Conservation (phyloP, 371 early-diverging fungal genomes). For the Cokeromyces recurvatus region DNA sequence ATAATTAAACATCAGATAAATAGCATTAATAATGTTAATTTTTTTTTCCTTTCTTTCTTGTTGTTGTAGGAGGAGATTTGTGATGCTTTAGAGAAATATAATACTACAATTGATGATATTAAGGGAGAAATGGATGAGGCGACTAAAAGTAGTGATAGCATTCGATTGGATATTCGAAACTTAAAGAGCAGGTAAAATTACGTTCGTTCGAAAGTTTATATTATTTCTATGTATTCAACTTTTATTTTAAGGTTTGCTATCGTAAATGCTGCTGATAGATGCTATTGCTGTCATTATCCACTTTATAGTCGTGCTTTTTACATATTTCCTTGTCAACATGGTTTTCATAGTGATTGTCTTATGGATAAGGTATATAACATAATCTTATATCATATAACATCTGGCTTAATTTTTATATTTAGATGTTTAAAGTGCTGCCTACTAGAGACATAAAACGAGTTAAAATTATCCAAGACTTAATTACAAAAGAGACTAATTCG, state of each 20-base stretch:
- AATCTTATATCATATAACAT: too few species aligned
- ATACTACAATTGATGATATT: slow-evolving; percentile 72
- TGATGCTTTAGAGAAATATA: slow-evolving; percentile 82
- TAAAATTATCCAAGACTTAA: slow-evolving; percentile 53
- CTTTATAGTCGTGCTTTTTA: slow-evolving; percentile 85
- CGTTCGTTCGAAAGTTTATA: not conserved
- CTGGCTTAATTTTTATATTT: too few species aligned
- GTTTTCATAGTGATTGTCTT: slow-evolving; percentile 88
- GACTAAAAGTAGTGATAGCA: slow-evolving; percentile 74
- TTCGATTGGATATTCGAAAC: slow-evolving; percentile 79
- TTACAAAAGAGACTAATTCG: slow-evolving; percentile 38
- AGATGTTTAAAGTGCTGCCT: slow-evolving; percentile 33
- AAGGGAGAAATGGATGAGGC: slow-evolving; percentile 91
- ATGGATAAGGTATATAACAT: slow-evolving; percentile 64
- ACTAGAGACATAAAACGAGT: slow-evolving; percentile 36
- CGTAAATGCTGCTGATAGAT: slow-evolving; percentile 74
- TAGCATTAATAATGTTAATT: not conserved
- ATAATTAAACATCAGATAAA: too few species aligned
- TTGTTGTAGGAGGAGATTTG: slow-evolving; percentile 74
- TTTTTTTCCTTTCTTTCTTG: not conserved
- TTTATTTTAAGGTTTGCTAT: slow-evolving; percentile 64
- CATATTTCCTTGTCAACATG: slow-evolving; percentile 93
- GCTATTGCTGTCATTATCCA: slow-evolving; percentile 72
- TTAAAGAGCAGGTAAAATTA: slow-evolving; percentile 58
- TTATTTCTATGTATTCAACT: too few species aligned